Evolutionary conservation across 495 filamentous ascomycete genomes (phyloP).

Genomic region (Tuber brumale): DNA sequence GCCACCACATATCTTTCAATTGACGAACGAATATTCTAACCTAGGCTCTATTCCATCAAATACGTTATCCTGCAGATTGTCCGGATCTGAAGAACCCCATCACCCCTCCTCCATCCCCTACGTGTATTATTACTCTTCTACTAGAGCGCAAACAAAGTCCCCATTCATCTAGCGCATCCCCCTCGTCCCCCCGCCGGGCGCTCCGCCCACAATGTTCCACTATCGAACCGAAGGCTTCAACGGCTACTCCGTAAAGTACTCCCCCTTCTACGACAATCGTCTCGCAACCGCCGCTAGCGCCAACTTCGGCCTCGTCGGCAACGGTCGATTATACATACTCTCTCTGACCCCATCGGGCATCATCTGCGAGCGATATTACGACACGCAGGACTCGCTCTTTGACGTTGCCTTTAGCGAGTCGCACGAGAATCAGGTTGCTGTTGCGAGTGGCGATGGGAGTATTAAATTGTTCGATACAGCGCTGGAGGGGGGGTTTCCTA

Average conservation of each 20-base stretch:
- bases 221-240: conserved; percentile 89
- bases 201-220: conserved; percentile 66
- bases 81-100: background rate
- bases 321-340: conserved; percentile 79
- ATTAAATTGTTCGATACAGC: conserved; percentile 87
- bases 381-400: conserved; percentile 94
- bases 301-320: conserved; percentile 95
- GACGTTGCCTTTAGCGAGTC: conserved; percentile 89
- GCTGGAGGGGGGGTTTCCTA: conserved; percentile 63
- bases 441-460: conserved; percentile 81
- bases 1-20: background rate
- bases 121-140: background rate
- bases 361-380: conserved; percentile 77
- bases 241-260: conserved; percentile 93
- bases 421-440: conserved; percentile 86
- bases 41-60: background rate
- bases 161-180: background rate
- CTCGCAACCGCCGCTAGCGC: conserved; percentile 78
- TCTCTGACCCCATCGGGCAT: conserved; percentile 75
- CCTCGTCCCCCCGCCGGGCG: background rate
- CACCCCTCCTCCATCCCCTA: background rate
- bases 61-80: background rate
- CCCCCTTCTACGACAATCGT: conserved; percentile 91
- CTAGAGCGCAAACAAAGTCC: background rate
- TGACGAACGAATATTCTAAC: background rate